Evolutionary conservation across 768 basidiomycete genomes (phyloP).

Genomic region (Cystofilobasidium macerans): DNA sequence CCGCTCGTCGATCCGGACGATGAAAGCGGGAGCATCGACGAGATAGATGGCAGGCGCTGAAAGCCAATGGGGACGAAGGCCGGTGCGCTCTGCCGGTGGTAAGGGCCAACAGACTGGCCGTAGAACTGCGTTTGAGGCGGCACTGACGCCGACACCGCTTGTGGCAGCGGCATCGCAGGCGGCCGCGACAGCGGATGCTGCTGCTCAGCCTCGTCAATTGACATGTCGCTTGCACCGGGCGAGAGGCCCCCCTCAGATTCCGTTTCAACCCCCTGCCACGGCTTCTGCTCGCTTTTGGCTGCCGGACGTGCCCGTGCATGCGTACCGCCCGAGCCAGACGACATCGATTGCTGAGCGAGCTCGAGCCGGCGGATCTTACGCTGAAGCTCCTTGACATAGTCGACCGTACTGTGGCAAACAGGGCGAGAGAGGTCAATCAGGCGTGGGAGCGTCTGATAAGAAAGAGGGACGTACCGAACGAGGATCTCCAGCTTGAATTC

Average conservation of each 20-base stretch:
- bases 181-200: no score
- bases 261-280: not conserved
- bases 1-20: not conserved
- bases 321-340: not conserved
- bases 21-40: not conserved
- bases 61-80: not conserved
- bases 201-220: not conserved
- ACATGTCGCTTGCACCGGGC: not conserved
- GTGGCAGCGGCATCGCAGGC: no score
- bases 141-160: no score
- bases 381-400: conserved; percentile 18
- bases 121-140: no score
- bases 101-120: no score
- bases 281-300: not conserved
- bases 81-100: not conserved
- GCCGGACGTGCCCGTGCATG: not conserved
- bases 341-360: not conserved
- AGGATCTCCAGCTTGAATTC: conserved; percentile 81
- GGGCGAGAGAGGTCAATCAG: no score
- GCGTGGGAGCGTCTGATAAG: not conserved
- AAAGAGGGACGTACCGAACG: not conserved
- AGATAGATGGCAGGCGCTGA: not conserved
- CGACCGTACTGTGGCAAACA: conserved; percentile 8
- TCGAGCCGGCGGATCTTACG: not conserved
- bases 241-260: not conserved